Base-by-base conservation (phyloP, 176 grass and related monocot genomes). In the Aechmea fasciata region DNA sequence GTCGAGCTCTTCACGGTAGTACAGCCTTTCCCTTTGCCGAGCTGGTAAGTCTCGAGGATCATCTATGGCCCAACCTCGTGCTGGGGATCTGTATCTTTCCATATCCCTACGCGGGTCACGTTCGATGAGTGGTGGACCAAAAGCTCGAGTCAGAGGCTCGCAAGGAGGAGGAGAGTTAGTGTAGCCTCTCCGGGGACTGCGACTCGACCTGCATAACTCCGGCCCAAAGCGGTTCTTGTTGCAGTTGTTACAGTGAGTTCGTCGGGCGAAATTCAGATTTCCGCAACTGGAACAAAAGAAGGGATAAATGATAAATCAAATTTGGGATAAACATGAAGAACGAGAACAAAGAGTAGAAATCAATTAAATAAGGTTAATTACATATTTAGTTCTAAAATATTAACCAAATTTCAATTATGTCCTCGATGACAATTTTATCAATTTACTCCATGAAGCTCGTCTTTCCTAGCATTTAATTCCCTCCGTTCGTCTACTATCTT, bases 241-340 rank as follows among this genome's bases (percentile, higher is more conserved):
- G 63, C 90, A 94, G 67, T 88, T 99, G 73, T 99, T 94, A 71
- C 95, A 93, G 75, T 88, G 86, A 77, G 82, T 90, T 33, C 90
- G 79, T 24, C 90, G 82, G 67, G 95, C 87, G 83, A 99, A 99
- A 83, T 99, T 99, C 48, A 99, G 84, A 83, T 99, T 99, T 69
- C 90, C 95, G 77, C 90, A 99, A 4, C 95, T 99, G 70, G 78
- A 74, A 67, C 22, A 47, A 11, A 67, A 18, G 51, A 76, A 50
- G 13, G 17, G 5, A 50, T 17, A 14, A 41, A 41, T 41, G 33
- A 41, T 41, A 41, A 41, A 41, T 41, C 3, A 3, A 41, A 41
- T 7, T 41, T 7, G 29, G 4, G 33, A 7, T 41, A 41, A 41
- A 41, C 33, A 84, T n/a, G 51, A 51, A 12, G 51, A 51, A 12